Conservation (phyloP, 2,329 filamentous ascomycete genomes). For the Fusarium temperatum region DNA sequence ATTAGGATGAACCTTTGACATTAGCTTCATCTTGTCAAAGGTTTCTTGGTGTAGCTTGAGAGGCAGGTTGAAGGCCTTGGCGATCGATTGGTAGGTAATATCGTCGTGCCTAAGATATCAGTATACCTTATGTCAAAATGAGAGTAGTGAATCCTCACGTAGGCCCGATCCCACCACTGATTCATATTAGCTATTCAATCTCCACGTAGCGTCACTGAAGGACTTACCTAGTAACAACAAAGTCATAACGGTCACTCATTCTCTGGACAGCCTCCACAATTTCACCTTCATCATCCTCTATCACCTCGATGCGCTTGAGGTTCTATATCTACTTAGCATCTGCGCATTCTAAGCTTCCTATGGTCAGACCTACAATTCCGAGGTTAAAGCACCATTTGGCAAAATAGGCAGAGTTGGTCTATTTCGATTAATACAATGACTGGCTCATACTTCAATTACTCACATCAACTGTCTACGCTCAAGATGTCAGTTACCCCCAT, state of each 20-base stretch:
- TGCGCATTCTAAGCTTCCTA: background rate
- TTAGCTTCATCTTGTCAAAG: slow-evolving; percentile 81
- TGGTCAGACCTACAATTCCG: slow-evolving; percentile 60
- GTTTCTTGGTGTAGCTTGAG: slow-evolving; percentile 81
- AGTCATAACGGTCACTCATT: slow-evolving; percentile 91
- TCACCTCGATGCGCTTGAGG: slow-evolving; percentile 89
- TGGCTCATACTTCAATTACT: slow-evolving; percentile 31
- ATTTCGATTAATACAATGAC: slow-evolving; percentile 24
- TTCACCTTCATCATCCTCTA: slow-evolving; percentile 89
- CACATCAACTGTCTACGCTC: slow-evolving; percentile 51
- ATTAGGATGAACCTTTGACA: slow-evolving; percentile 77
- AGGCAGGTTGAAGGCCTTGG: slow-evolving; percentile 83
- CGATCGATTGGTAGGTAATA: slow-evolving; percentile 95
- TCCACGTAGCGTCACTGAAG: background rate
- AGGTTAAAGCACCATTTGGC: slow-evolving; percentile 72
- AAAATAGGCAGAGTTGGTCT: slow-evolving; percentile 72
- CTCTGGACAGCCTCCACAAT: slow-evolving; percentile 87
- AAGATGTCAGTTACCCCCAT: slow-evolving; percentile 1
- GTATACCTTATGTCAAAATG: background rate
- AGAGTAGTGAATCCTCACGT: slow-evolving; percentile 65
- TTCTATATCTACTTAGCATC: slow-evolving; percentile 53
- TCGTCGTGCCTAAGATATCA: slow-evolving; percentile 80
- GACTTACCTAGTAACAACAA: slow-evolving; percentile 83
- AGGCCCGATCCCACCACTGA: slow-evolving; percentile 88
- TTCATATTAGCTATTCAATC: slow-evolving; percentile 10